These are phyloP conservation scores for Neurospora terricola DNA, from an alignment of 495 filamentous ascomycete genomes.

Conservation along the genomic window DNA sequence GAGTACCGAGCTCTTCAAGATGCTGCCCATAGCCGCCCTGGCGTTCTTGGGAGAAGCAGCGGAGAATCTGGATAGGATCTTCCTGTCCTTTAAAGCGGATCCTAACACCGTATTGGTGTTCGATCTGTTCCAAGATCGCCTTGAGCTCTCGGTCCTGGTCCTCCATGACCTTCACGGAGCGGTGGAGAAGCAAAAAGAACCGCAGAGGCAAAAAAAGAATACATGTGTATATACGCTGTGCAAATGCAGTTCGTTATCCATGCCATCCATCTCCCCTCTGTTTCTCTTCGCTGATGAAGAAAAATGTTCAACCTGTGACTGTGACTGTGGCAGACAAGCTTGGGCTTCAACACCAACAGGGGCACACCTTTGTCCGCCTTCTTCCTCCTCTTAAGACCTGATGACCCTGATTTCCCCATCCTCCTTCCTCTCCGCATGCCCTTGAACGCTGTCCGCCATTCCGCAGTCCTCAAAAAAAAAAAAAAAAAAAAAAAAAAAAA, in stretches of 20 bases:
- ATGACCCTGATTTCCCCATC: no score
- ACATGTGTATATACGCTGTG: neutral
- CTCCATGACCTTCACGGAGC: no score
- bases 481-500: neutral
- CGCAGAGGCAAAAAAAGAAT: neutral
- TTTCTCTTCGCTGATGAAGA: neutral
- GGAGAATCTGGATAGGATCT: no score
- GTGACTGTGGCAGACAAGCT: neutral
- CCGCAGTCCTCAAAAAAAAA: neutral
- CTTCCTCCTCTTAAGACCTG: no score
- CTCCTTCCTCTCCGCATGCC: no score
- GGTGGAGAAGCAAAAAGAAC: neutral
- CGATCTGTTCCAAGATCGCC: no score
- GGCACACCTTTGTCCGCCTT: neutral
- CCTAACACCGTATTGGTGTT: no score
- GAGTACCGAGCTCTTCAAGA: no score
- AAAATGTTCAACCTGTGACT: neutral
- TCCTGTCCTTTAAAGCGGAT: no score
- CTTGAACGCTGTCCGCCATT: neutral
- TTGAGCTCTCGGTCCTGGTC: no score
- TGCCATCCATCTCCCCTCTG: neutral
- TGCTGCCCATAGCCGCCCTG: no score
- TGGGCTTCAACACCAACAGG: neutral
- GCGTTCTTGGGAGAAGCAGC: no score
- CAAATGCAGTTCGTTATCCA: neutral